Evolutionary conservation across 2,329 filamentous ascomycete species (phyloP).

Genomic region (Fusarium mundagurra): DNA sequence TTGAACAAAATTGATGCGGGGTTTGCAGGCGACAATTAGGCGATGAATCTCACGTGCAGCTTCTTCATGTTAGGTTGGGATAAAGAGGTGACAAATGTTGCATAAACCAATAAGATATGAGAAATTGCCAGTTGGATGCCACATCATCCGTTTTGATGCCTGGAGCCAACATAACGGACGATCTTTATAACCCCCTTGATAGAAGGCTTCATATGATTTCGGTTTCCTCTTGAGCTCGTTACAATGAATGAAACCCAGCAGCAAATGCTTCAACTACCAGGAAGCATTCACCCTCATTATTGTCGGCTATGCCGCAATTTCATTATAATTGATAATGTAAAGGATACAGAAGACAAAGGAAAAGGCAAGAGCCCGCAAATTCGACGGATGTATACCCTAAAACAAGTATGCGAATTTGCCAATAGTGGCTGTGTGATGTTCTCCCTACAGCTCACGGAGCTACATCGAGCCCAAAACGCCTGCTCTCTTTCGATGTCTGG

Average conservation of each 20-base stretch:
- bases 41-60: neutral
- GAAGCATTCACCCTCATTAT: neutral
- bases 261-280: neutral
- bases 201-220: accelerated
- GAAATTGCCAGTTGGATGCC: neutral
- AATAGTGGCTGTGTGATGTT: neutral
- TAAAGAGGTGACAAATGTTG: neutral
- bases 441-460: neutral
- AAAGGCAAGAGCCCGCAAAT: neutral
- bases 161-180: neutral
- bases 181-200: accelerated
- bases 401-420: neutral
- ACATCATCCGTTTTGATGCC: neutral
- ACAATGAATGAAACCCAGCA: neutral
- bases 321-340: neutral
- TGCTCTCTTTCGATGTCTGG: neutral
- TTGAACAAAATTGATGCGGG: neutral
- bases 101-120: neutral
- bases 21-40: neutral
- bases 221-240: neutral
- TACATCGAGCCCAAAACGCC: neutral
- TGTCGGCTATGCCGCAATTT: neutral
- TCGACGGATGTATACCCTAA: neutral
- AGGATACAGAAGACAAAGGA: neutral
- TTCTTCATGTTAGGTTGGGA: neutral